These are phyloP conservation scores for Brassica incana DNA, from an alignment of 345 rosid species.

Conservation along the genomic window DNA sequence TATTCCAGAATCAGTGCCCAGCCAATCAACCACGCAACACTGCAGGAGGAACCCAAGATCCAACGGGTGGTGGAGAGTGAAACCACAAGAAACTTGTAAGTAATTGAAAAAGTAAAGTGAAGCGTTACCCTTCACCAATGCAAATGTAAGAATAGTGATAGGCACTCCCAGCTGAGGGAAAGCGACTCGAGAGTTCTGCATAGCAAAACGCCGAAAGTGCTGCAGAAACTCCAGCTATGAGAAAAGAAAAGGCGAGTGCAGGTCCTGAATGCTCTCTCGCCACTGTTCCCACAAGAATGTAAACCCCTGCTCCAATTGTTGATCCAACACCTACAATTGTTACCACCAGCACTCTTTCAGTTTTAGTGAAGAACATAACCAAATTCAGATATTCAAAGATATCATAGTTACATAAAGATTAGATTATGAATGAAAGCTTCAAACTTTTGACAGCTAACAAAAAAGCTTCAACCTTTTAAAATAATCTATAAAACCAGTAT, in stretches of 20 bases:
- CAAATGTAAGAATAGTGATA: constrained; percentile 96
- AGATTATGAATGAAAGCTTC: neutral
- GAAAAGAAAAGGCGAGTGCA: constrained; percentile 79
- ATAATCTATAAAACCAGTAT: neutral
- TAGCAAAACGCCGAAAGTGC: constrained; percentile 94
- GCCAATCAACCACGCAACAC: constrained; percentile 93
- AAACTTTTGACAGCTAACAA: neutral
- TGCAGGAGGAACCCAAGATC: constrained; percentile 14
- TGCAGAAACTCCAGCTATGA: constrained; percentile 91
- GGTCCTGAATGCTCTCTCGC: constrained; percentile 99
- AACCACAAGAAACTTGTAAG: neutral
- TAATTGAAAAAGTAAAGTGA: constrained; percentile 12
- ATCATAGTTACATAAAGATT: neutral
- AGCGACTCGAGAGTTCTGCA: constrained; percentile 90
- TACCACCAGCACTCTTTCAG: neutral
- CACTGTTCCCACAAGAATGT: constrained; percentile 97
- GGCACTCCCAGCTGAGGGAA: constrained; percentile 98
- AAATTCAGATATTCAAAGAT: neutral
- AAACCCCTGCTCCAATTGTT: constrained; percentile 97
- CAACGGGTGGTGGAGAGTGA: neutral
- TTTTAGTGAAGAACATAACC: neutral
- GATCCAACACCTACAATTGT: constrained; percentile 75
- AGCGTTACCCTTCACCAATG: constrained; percentile 81
- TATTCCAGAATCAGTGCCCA: constrained; percentile 94
- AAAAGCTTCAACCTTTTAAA: neutral